Base-by-base conservation (phyloP, 495 filamentous ascomycete genomes). In the Glonium stellatum region DNA sequence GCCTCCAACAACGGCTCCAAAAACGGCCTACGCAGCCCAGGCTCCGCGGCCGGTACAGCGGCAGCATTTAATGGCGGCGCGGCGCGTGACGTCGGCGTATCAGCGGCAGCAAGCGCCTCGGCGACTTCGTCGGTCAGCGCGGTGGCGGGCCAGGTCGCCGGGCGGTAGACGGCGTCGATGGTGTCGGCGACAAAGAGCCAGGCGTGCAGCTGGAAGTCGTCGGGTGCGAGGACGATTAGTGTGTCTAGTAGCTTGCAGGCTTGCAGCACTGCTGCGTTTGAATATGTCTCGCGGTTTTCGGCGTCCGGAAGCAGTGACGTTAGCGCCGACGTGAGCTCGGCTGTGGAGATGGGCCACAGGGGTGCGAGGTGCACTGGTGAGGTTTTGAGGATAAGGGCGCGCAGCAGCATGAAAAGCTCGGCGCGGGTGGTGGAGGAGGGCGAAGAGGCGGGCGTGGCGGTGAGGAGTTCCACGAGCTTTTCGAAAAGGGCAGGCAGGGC, bases 101-200 rank as follows among this genome's bases (percentile, higher is more conserved):
- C 69, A 11, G 74, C 73, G 2, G 76, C 73, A 10, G 87, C 87
- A 0, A 97, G 76, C 59, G 84, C 86, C 64, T 93, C 89, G 0
- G 88, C 87, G 8, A 98, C 76, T 66, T 92, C 89, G 63, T 98
- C 93, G 18, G 87, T 86, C 11, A 97, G 79, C 0, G 90, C 89
- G 4, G 86, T 77, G 0, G 92, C 83, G 46, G 46, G 79, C 75
- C 85, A 87, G 52, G 78, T 74, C n/a, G 82, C 72, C 0, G 90
- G 86, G 15, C 87, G 83, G 68, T 97, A 97, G 22, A 97, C 90
- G 1, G 95, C 91, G 69, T 99, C 93, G 64, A 96, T 92, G 37
- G 92, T 97, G 70, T 99, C 95, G 5, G 91, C 92, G 23, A 97
- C 84, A 71, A 95, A 99, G 18, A 97, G 81, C 93, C 93, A 99